A percentile compares a stretch with the other conserved stretches of the same genome.
Conservation (phyloP, 768 basidiomycete species). For the Podaxis sp. region DNA sequence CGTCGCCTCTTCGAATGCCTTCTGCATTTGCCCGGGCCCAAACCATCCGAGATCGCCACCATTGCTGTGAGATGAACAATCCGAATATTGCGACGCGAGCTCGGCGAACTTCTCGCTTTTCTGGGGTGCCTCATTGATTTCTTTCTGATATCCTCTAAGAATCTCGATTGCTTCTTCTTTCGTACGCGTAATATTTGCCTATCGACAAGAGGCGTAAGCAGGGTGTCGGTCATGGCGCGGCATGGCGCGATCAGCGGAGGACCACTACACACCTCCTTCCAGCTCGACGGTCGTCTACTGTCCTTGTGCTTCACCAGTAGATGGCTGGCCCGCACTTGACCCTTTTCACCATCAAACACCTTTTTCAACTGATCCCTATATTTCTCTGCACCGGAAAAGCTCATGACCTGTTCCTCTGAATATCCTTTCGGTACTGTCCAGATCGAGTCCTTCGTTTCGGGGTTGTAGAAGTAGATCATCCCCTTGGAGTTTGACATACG, state of each 20-base stretch:
- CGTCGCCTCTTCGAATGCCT: constrained; percentile 91
- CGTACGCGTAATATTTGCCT: constrained; percentile 79
- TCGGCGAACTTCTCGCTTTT: constrained; percentile 68
- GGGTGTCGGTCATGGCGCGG: neutral
- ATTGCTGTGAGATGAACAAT: constrained; percentile 84
- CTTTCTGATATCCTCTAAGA: constrained; percentile 58
- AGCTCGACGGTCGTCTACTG: constrained; percentile 77
- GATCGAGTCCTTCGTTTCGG: constrained; percentile 61
- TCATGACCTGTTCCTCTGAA: constrained; percentile 54
- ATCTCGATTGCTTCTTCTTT: constrained; percentile 90
- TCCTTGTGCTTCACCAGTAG: constrained; percentile 88
- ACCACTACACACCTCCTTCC: constrained; percentile 67
- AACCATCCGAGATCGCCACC: constrained; percentile 91
- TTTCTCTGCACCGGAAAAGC: constrained; percentile 64
- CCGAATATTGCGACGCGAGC: constrained; percentile 77
- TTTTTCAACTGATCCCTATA: constrained; percentile 39
- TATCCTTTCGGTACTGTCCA: constrained; percentile 79
- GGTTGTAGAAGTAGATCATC: constrained; percentile 89
- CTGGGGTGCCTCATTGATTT: constrained; percentile 56
- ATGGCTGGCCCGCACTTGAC: constrained; percentile 90
- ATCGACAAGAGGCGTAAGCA: constrained; percentile 8
- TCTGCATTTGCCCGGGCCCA: constrained; percentile 89
- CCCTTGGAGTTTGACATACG: constrained; percentile 78
- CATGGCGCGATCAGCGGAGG: neutral
- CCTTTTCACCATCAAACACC: constrained; percentile 23